These are phyloP conservation scores for Venturia nashicola DNA, from an alignment of 2,329 filamentous ascomycete species.

Conservation along the genomic window DNA sequence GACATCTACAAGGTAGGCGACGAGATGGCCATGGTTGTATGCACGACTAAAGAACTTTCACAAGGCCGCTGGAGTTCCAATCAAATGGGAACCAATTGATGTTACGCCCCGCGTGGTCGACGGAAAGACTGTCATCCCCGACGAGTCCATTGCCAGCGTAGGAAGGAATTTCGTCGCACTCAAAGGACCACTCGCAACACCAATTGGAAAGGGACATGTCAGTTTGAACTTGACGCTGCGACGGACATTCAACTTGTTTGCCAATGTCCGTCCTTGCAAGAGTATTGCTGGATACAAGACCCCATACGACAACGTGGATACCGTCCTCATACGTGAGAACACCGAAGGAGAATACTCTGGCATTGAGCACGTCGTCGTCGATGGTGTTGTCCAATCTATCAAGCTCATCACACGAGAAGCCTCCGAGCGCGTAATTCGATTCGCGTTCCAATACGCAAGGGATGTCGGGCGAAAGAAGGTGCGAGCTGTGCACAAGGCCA, in stretches of 20 bases:
- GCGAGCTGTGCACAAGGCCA: slow-evolving; percentile 97
- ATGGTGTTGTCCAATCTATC: slow-evolving; percentile 97
- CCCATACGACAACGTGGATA: slow-evolving; percentile 93
- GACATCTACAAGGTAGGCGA: slow-evolving; percentile 61
- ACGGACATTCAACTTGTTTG: slow-evolving; percentile 99
- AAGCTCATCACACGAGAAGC: slow-evolving; percentile 97
- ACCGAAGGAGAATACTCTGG: slow-evolving; percentile 99
- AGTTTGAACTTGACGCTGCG: slow-evolving; percentile 97
- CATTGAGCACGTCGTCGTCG: slow-evolving; percentile 95
- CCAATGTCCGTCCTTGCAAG: slow-evolving; percentile 95
- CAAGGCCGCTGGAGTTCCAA: slow-evolving; percentile 48
- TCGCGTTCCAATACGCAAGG: slow-evolving; percentile 95
- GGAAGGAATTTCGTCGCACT: slow-evolving; percentile 92
- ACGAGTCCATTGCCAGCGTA: slow-evolving; percentile 86
- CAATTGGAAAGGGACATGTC: slow-evolving; percentile 96
- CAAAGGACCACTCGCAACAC: slow-evolving; percentile 95
- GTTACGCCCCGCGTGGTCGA: slow-evolving; percentile 89
- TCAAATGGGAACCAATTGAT: slow-evolving; percentile 95
- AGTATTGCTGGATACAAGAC: slow-evolving; percentile 98
- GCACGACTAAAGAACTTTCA: slow-evolving; percentile 74
- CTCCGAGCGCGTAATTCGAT: slow-evolving; percentile 88
- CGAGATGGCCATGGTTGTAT: slow-evolving; percentile 66
- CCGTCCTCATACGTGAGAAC: slow-evolving; percentile 97
- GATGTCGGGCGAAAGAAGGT: slow-evolving; percentile 93
- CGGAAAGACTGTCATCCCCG: slow-evolving; percentile 89